Evolutionary conservation across 2,329 filamentous ascomycete species (phyloP).

Genomic region (Aspergillus unguis): DNA sequence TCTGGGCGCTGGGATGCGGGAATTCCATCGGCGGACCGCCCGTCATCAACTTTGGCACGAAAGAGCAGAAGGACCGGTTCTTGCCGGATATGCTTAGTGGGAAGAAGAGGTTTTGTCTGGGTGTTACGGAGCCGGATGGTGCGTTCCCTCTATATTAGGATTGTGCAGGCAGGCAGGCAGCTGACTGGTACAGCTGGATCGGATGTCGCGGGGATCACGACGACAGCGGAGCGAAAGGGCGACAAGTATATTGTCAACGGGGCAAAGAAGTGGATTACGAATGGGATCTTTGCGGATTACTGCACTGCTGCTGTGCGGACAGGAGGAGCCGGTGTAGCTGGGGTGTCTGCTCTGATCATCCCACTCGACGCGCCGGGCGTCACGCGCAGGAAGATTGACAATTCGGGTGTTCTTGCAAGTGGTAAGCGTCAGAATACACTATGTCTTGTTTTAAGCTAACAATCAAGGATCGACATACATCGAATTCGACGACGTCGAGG

Average conservation of each 20-base stretch:
- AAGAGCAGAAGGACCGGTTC: slow-evolving; percentile 43
- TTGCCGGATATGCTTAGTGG: slow-evolving; percentile 57
- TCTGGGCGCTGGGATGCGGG: slow-evolving; percentile 32
- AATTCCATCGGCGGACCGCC: slow-evolving; percentile 34
- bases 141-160: not conserved
- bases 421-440: slow-evolving; percentile 29
- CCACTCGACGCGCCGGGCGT: slow-evolving; percentile 51
- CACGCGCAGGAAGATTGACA: slow-evolving; percentile 51
- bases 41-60: slow-evolving; percentile 28
- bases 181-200: slow-evolving; percentile 43
- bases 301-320: slow-evolving; percentile 61
- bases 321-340: slow-evolving; percentile 51
- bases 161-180: not conserved
- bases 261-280: slow-evolving; percentile 64
- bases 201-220: slow-evolving; percentile 58
- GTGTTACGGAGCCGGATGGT: slow-evolving; percentile 50
- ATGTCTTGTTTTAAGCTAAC: not conserved
- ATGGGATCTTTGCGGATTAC: slow-evolving; percentile 55
- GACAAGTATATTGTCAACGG: slow-evolving; percentile 58
- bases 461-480: slow-evolving; percentile 57
- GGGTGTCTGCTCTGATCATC: slow-evolving; percentile 60
- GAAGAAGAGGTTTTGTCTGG: slow-evolving; percentile 58
- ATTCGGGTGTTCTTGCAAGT: slow-evolving; percentile 59
- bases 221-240: slow-evolving; percentile 50
- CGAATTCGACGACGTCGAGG: slow-evolving; percentile 74